These are phyloP conservation scores for Ganoderma meredithae DNA, from an alignment of 1,284 basidiomycete genomes.

Conservation along the genomic window DNA sequence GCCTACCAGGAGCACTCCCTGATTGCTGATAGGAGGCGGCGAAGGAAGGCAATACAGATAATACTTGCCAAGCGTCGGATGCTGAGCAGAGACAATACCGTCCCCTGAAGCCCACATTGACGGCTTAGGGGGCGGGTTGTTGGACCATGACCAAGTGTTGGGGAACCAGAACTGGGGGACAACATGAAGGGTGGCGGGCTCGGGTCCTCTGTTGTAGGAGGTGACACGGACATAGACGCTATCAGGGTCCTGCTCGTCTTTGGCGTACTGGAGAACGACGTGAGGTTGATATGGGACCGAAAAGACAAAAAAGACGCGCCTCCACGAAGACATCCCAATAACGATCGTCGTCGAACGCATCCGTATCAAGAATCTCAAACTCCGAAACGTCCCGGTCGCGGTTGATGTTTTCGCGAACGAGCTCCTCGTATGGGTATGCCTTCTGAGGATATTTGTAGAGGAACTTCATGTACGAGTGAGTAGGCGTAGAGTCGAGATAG, in stretches of 20 bases:
- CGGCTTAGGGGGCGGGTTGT: slow-evolving; percentile 84
- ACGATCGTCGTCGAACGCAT: slow-evolving; percentile 89
- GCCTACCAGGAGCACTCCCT: slow-evolving; percentile 55
- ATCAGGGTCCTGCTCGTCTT: slow-evolving; percentile 92
- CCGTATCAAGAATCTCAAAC: slow-evolving; percentile 94
- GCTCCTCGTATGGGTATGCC: slow-evolving; percentile 91
- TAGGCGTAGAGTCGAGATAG: slow-evolving; percentile 97
- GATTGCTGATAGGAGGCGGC: slow-evolving; percentile 86
- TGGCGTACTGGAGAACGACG: slow-evolving; percentile 79
- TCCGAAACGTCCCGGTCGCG: slow-evolving; percentile 89
- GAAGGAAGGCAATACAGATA: slow-evolving; percentile 92
- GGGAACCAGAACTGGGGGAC: slow-evolving; percentile 97
- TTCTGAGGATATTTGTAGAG: slow-evolving; percentile 98
- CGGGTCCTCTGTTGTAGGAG: slow-evolving; percentile 95
- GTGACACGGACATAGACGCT: slow-evolving; percentile 94
- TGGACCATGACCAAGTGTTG: slow-evolving; percentile 97
- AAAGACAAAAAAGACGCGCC: slow-evolving; percentile 52
- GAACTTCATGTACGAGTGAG: slow-evolving; percentile 99
- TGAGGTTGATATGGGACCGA: slow-evolving; percentile 19
- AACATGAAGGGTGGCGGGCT: slow-evolving; percentile 94
- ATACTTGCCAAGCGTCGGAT: slow-evolving; percentile 77
- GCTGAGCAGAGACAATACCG: slow-evolving; percentile 75
- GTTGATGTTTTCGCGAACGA: slow-evolving; percentile 86
- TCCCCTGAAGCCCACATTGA: slow-evolving; percentile 66
- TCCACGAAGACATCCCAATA: slow-evolving; percentile 99